phyloP scores from a whole-genome alignment of 176 grass and related monocot species.

The Puya raimondii region DNA sequence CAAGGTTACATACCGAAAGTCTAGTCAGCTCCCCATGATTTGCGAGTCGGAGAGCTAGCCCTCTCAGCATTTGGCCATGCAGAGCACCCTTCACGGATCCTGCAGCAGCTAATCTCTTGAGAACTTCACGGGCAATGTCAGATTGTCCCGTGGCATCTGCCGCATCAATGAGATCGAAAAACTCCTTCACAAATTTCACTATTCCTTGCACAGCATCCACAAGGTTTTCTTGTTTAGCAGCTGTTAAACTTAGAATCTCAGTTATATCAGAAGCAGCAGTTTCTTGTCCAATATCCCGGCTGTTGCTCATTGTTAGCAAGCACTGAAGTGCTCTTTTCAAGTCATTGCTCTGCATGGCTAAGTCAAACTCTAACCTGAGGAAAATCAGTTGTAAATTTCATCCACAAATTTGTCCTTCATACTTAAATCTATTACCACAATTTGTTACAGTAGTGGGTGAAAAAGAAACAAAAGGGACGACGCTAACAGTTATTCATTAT shows the following conservation, averaged over 20 bases:
- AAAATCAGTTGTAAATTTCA: slow-evolving; percentile 19
- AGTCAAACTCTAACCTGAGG: slow-evolving; percentile 91
- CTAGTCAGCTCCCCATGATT: slow-evolving; percentile 98
- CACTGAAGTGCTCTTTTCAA: slow-evolving; percentile 94
- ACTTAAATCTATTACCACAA: background rate
- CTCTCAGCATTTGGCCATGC: slow-evolving; percentile 81
- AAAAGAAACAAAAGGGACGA: too few species aligned
- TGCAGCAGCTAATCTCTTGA: slow-evolving; percentile 91
- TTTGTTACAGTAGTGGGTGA: background rate
- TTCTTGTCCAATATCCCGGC: slow-evolving; percentile 83
- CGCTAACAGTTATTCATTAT: too few species aligned
- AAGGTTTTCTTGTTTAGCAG: slow-evolving; percentile 95
- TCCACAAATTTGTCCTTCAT: background rate
- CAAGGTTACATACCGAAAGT: slow-evolving; percentile 65
- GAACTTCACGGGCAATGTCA: slow-evolving; percentile 85
- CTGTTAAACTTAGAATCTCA: slow-evolving; percentile 90
- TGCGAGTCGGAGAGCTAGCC: slow-evolving; percentile 79
- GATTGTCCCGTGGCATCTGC: slow-evolving; percentile 97
- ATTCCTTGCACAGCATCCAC: slow-evolving; percentile 91
- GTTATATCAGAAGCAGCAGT: slow-evolving; percentile 60
- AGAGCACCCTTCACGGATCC: slow-evolving; percentile 95
- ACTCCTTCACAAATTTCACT: slow-evolving; percentile 98
- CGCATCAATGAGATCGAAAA: slow-evolving; percentile 91
- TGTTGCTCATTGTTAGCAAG: slow-evolving; percentile 97
- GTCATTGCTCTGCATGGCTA: slow-evolving; percentile 98